Conservation (phyloP, 805 yeast genomes). For the Kodamaea nitidulidarum region DNA sequence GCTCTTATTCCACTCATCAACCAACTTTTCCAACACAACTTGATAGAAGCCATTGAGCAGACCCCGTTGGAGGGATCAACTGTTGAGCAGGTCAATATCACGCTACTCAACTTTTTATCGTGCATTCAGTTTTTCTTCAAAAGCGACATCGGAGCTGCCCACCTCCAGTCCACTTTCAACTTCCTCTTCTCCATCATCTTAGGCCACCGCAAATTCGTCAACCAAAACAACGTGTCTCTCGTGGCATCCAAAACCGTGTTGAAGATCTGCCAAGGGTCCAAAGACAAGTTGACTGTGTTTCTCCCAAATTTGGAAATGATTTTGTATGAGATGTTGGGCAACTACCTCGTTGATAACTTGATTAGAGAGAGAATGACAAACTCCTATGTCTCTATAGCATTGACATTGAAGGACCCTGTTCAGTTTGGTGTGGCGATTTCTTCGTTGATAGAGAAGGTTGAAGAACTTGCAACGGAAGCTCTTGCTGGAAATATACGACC, state of each 20-base stretch:
- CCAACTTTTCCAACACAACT: conserved; percentile 19
- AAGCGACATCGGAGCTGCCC: conserved; percentile 38
- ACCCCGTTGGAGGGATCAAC: neutral
- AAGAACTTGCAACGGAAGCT: conserved; percentile 5
- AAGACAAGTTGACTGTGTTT: conserved; percentile 36
- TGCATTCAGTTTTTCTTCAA: conserved; percentile 59
- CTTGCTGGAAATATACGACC: conserved; percentile 11
- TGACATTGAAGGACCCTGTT: conserved; percentile 46
- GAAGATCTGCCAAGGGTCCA: conserved; percentile 53
- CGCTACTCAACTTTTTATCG: conserved; percentile 56
- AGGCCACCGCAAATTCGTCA: conserved; percentile 12
- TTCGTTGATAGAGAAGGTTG: conserved; percentile 20
- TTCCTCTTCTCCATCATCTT: conserved; percentile 46
- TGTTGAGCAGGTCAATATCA: conserved; percentile 16
- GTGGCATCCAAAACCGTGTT: conserved; percentile 51
- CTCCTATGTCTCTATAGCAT: conserved; percentile 60
- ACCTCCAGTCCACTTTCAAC: conserved; percentile 49
- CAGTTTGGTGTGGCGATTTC: conserved; percentile 21
- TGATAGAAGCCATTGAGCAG: conserved; percentile 14
- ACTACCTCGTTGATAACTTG: conserved; percentile 35
- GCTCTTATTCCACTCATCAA: conserved; percentile 24
- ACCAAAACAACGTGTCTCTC: conserved; percentile 28
- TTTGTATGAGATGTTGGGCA: conserved; percentile 44
- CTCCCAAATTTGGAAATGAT: conserved; percentile 48
- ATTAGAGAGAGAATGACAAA: conserved; percentile 58